Conservation (phyloP, 1,139 yeast genomes). For the Zygotorulaspora mrakii region DNA sequence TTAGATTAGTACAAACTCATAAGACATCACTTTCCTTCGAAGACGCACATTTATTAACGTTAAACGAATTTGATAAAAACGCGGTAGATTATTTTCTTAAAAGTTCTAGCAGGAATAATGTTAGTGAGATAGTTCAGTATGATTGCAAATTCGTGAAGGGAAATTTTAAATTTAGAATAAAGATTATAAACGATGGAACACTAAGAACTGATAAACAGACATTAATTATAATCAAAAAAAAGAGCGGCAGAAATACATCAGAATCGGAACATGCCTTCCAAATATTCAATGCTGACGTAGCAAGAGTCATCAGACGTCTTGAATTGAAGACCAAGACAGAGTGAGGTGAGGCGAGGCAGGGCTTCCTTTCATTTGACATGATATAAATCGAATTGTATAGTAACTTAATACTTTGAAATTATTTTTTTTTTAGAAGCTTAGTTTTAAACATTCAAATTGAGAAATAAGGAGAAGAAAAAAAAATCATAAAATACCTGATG, state of each 20-base stretch:
- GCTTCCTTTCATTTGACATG: too few relatives aligned
- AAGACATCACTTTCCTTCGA: conserved; percentile 29
- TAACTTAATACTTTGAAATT: too few relatives aligned
- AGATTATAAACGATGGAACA: conserved; percentile 16
- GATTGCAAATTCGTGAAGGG: conserved; percentile 31
- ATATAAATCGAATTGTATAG: too few relatives aligned
- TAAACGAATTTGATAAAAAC: conserved; percentile 28
- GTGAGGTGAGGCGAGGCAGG: background rate
- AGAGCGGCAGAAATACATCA: conserved; percentile 11
- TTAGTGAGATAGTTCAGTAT: conserved; percentile 28
- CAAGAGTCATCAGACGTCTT: conserved; percentile 18
- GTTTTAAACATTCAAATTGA: too few relatives aligned
- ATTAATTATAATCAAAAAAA: conserved; percentile 23
- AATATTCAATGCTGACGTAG: conserved; percentile 26
- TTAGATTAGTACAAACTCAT: conserved; percentile 21
- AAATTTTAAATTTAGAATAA: conserved; percentile 28
- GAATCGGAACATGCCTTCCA: conserved; percentile 20
- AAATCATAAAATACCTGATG: too few relatives aligned
- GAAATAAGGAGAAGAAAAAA: too few relatives aligned
- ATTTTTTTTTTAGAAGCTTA: too few relatives aligned
- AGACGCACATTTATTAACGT: conserved; percentile 28
- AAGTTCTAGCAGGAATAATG: conserved; percentile 21
- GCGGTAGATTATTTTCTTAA: conserved; percentile 30
- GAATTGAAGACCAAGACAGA: conserved; percentile 6
- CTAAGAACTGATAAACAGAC: conserved; percentile 7